phyloP scores from a whole-genome alignment of 2,329 filamentous ascomycete genomes.

The Colletotrichum sp. region DNA sequence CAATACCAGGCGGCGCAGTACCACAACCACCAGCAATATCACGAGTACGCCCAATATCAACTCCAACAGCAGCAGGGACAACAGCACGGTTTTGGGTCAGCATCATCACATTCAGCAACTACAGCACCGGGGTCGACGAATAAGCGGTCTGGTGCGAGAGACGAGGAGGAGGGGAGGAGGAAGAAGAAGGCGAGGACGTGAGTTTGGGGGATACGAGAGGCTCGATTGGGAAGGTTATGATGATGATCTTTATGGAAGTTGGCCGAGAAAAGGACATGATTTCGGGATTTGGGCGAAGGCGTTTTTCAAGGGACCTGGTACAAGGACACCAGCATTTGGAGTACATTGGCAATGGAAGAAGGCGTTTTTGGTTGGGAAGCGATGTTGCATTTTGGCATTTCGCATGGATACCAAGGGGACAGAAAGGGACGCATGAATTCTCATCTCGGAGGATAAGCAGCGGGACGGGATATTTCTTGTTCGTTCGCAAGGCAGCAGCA shows the following conservation, averaged over 20 bases:
- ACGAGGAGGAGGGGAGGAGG: background rate
- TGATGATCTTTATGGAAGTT: background rate
- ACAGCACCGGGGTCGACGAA: background rate
- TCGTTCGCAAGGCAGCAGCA: background rate
- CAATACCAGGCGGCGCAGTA: background rate
- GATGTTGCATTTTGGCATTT: background rate
- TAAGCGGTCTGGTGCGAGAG: background rate
- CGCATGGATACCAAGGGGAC: background rate
- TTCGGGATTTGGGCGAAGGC: background rate
- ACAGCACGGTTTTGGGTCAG: background rate
- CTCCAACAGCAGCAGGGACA: background rate
- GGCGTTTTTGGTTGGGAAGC: background rate
- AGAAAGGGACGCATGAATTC: background rate
- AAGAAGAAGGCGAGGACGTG: conserved; percentile 17
- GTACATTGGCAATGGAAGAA: background rate
- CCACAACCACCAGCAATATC: background rate
- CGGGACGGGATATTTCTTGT: background rate
- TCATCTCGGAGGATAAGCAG: background rate
- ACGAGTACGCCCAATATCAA: background rate
- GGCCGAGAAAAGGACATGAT: background rate
- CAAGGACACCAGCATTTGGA: background rate
- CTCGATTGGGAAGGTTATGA: background rate
- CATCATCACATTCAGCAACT: background rate
- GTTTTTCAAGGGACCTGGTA: background rate
- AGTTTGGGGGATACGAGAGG: background rate